phyloP scores from a whole-genome alignment of 345 rosid species.

The Salix exigua region DNA sequence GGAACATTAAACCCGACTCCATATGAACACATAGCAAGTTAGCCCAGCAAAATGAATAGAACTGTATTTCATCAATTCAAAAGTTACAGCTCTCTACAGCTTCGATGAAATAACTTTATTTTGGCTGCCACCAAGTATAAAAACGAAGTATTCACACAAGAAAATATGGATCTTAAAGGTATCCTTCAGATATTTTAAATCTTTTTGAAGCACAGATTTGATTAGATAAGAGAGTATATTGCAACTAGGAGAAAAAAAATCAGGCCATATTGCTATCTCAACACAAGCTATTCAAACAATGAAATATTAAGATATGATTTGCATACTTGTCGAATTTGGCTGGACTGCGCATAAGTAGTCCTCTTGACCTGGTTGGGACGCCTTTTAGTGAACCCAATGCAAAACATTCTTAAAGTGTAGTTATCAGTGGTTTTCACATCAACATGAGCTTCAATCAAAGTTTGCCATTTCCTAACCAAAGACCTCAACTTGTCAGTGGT shows the following conservation, averaged over 20 bases:
- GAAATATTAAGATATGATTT: not conserved
- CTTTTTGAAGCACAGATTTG: not conserved
- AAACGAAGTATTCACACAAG: not conserved
- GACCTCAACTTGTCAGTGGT: conserved; percentile 96
- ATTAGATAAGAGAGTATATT: not conserved
- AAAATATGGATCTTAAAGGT: no score
- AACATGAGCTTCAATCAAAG: conserved; percentile 85
- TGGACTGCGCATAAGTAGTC: conserved; percentile 91
- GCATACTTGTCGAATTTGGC: conserved; percentile 78
- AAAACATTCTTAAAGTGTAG: conserved; percentile 82
- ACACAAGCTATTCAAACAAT: not conserved
- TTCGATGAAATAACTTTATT: not conserved
- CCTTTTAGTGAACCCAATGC: conserved; percentile 91
- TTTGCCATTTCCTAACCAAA: conserved; percentile 91
- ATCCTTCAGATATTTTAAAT: not conserved
- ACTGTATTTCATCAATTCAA: not conserved
- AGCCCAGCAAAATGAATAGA: not conserved
- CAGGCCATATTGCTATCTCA: not conserved
- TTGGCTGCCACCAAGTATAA: not conserved
- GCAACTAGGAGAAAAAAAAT: not conserved
- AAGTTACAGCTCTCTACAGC: not conserved
- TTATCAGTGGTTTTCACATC: conserved; percentile 94
- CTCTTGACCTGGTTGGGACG: conserved; percentile 90
- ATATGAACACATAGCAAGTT: not conserved
- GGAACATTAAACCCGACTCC: not conserved